Evolutionary conservation across 2,329 filamentous ascomycete species (phyloP).

Genomic region (Cladosporium sphaerospermum): DNA sequence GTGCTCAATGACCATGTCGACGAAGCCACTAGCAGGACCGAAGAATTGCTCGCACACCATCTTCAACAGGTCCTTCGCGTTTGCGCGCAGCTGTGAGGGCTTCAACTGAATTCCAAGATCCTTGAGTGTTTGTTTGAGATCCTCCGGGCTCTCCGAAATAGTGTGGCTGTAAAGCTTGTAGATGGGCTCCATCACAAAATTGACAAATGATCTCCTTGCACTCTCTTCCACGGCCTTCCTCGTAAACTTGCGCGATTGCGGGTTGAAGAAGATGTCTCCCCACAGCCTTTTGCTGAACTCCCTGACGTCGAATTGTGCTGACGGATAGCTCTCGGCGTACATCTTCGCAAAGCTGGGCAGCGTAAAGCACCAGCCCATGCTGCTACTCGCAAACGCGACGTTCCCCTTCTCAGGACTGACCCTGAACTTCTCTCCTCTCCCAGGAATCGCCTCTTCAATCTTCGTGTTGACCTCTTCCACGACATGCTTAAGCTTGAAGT

Average conservation of each 20-base stretch:
- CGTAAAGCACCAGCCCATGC: constrained; percentile 96
- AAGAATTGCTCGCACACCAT: constrained; percentile 95
- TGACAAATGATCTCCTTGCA: constrained; percentile 80
- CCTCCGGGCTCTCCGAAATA: constrained; percentile 80
- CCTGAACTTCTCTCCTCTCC: constrained; percentile 69
- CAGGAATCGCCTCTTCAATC: constrained; percentile 81
- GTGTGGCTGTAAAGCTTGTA: constrained; percentile 97
- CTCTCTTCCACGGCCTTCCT: constrained; percentile 76
- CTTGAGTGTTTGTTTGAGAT: constrained; percentile 71
- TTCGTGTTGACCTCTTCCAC: constrained; percentile 95
- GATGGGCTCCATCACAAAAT: constrained; percentile 92
- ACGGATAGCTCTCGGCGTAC: constrained; percentile 78
- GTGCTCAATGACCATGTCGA: constrained; percentile 90
- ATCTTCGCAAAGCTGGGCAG: constrained; percentile 90
- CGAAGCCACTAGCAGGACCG: constrained; percentile 79
- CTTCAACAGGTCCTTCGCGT: constrained; percentile 82
- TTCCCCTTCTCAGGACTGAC: constrained; percentile 96
- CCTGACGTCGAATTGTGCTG: constrained; percentile 55
- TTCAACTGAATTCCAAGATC: constrained; percentile 80
- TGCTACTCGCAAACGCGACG: constrained; percentile 90
- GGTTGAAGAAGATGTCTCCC: constrained; percentile 97
- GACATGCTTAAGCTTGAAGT: constrained; percentile 99
- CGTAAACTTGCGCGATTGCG: constrained; percentile 81
- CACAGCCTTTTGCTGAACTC: constrained; percentile 84
- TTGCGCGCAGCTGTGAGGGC: constrained; percentile 83